These are phyloP conservation scores for Venturia aucupariae DNA, from an alignment of 2,329 filamentous ascomycete genomes.

Conservation along the genomic window DNA sequence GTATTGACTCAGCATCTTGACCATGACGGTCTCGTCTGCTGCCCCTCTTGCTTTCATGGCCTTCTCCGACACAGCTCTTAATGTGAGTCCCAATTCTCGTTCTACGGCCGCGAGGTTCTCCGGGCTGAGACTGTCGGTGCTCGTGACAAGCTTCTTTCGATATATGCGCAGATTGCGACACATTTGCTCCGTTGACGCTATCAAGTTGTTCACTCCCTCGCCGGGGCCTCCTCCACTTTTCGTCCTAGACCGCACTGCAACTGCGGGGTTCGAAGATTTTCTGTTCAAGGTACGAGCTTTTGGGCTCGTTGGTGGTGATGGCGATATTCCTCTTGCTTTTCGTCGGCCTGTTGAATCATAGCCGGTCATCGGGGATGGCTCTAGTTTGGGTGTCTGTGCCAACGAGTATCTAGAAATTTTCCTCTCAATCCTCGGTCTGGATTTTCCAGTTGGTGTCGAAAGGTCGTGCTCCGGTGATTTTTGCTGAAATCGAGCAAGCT, in stretches of 20 bases:
- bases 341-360: not conserved
- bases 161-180: conserved; percentile 49
- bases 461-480: conserved; percentile 37
- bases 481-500: conserved; percentile 67
- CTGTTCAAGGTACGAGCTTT: conserved; percentile 22
- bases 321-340: conserved; percentile 28
- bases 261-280: conserved; percentile 31
- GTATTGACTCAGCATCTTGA: conserved; percentile 62
- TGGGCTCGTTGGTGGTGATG: conserved; percentile 29
- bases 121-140: conserved; percentile 35
- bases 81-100: conserved; percentile 44
- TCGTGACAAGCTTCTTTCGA: conserved; percentile 46
- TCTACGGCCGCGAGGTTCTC: conserved; percentile 47
- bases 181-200: conserved; percentile 47
- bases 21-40: conserved; percentile 35
- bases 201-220: conserved; percentile 22
- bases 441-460: conserved; percentile 33
- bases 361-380: conserved; percentile 29
- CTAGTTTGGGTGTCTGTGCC: conserved; percentile 35
- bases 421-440: conserved; percentile 38
- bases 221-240: conserved; percentile 22
- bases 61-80: conserved; percentile 34
- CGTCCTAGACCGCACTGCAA: conserved; percentile 40
- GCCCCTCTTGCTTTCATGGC: conserved; percentile 27
- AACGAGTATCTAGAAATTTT: conserved; percentile 46